Evolutionary conservation across 805 yeast species (phyloP).

Genomic region (Priceomyces carsonii): DNA sequence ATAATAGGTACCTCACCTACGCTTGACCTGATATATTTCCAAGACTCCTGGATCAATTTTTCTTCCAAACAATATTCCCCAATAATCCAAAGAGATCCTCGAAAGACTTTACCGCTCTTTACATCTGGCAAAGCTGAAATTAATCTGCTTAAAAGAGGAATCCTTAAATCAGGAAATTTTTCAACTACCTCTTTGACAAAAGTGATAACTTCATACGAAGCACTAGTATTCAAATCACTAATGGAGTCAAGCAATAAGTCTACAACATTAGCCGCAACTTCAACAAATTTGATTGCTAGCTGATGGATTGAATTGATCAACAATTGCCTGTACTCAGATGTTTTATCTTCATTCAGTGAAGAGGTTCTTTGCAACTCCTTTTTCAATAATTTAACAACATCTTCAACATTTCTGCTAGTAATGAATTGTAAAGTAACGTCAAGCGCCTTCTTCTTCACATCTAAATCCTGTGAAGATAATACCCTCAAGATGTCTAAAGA

Average conservation of each 20-base stretch:
- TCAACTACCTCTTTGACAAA: conserved; percentile 94
- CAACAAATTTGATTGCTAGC: conserved; percentile 84
- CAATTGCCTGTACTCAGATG: conserved; percentile 83
- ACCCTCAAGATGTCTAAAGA: conserved; percentile 85
- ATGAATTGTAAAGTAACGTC: conserved; percentile 80
- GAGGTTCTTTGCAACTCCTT: conserved; percentile 83
- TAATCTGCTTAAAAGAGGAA: conserved; percentile 62
- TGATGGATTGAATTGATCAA: conserved; percentile 86
- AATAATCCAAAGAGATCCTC: conserved; percentile 93
- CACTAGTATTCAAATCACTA: conserved; percentile 77
- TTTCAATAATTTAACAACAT: conserved; percentile 86
- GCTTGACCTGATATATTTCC: conserved; percentile 81
- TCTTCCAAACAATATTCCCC: conserved; percentile 87
- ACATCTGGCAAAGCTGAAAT: conserved; percentile 61
- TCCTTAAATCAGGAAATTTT: conserved; percentile 79
- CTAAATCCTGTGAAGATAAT: conserved; percentile 84
- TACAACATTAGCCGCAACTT: conserved; percentile 89
- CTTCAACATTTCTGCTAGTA: conserved; percentile 88
- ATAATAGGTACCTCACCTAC: conserved; percentile 92
- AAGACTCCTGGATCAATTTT: conserved; percentile 71
- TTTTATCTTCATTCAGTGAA: conserved; percentile 71
- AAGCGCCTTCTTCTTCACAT: conserved; percentile 86
- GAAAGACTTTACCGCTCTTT: conserved; percentile 85
- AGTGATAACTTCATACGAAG: conserved; percentile 87
- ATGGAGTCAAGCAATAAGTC: conserved; percentile 84